A percentile compares a stretch with the other conserved stretches of the same genome.
These are phyloP conservation scores for Trichaptum fuscoviolaceum DNA, from an alignment of 768 basidiomycete genomes.

Conservation along the genomic window DNA sequence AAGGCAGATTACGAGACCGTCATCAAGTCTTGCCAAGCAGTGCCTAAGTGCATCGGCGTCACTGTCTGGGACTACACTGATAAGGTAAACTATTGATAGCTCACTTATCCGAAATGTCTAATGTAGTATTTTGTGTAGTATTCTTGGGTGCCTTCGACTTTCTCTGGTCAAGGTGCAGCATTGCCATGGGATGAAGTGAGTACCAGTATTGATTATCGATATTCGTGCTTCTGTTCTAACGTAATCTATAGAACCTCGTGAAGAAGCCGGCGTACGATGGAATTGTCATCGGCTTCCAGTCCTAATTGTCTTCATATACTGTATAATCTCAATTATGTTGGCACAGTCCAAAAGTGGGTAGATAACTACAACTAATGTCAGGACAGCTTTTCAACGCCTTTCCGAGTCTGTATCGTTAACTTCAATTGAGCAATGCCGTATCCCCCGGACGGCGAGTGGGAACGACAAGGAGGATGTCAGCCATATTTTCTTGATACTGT, in stretches of 20 bases:
- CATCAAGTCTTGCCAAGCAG: slow-evolving; percentile 18
- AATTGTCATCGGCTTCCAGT: slow-evolving; percentile 10
- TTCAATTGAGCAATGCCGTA: too few relatives aligned
- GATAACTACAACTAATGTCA: too few relatives aligned
- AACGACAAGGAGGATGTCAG: too few relatives aligned
- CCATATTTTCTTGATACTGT: too few relatives aligned
- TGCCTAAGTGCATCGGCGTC: slow-evolving; percentile 37
- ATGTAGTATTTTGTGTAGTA: slow-evolving; percentile 17
- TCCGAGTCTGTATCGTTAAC: too few relatives aligned
- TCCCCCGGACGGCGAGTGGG: too few relatives aligned
- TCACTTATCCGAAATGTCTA: background rate
- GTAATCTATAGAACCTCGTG: background rate
- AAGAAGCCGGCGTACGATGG: background rate
- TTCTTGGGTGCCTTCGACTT: slow-evolving; percentile 35
- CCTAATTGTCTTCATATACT: background rate
- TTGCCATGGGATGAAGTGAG: background rate
- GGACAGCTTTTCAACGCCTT: too few relatives aligned
- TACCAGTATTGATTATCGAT: background rate
- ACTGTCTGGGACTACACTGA: slow-evolving; percentile 45
- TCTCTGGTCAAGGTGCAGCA: slow-evolving; percentile 28
- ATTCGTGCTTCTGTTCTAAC: background rate
- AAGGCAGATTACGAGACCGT: slow-evolving; percentile 12
- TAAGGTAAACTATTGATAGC: slow-evolving; percentile 15
- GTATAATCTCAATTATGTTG: too few relatives aligned
- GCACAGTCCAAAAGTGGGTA: too few relatives aligned